phyloP scores from a whole-genome alignment of 2,329 filamentous ascomycete genomes.

The Calonectria hawksworthii region DNA sequence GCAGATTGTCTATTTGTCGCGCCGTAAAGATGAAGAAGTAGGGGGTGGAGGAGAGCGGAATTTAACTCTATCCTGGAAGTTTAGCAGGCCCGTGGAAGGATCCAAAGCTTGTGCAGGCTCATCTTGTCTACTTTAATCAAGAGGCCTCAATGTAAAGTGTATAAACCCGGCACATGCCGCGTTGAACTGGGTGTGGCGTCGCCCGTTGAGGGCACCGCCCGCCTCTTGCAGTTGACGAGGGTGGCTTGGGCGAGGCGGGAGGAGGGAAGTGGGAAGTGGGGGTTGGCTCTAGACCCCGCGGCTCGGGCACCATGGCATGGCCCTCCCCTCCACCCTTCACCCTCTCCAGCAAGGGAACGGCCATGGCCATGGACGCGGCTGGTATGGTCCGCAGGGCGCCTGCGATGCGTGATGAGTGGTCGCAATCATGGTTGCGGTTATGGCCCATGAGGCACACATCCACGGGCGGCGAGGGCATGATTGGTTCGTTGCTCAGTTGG shows the following conservation, averaged over 20 bases:
- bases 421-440: background rate
- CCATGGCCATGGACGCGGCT: background rate
- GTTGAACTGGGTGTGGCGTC: constrained; percentile 9
- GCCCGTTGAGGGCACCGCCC: background rate
- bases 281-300: background rate
- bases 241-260: background rate
- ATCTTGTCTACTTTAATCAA: background rate
- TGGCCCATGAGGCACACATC: background rate
- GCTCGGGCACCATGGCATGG: background rate
- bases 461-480: background rate
- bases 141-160: background rate
- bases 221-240: background rate
- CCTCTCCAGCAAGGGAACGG: background rate
- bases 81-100: background rate
- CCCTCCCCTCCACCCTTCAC: background rate
- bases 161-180: background rate
- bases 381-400: background rate
- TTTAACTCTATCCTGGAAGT: background rate
- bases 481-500: background rate
- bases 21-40: background rate
- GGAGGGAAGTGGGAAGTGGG: background rate
- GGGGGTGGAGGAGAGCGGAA: background rate
- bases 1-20: background rate
- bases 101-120: background rate
- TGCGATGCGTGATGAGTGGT: background rate